These are phyloP conservation scores for Cyclotella cryptica DNA, from an alignment of 108 stramenopile species.

Conservation along the genomic window DNA sequence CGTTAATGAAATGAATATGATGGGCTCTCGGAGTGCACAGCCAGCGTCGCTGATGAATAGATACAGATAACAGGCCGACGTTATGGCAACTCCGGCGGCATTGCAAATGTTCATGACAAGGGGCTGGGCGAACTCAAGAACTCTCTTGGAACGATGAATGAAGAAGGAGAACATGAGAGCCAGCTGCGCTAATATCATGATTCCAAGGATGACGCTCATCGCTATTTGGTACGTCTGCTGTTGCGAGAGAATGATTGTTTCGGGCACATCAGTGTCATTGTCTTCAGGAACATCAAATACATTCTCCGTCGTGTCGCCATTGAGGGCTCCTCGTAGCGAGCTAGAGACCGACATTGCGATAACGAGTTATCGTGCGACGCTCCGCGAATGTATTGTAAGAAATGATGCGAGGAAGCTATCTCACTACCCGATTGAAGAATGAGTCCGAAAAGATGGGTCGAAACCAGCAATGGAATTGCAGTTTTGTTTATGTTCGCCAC, in stretches of 20 bases:
- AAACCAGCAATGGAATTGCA: too few species aligned
- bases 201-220: constrained; percentile 24
- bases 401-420: too few species aligned
- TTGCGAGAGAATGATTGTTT: constrained; percentile 22
- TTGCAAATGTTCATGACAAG: constrained; percentile 23
- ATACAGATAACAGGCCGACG: constrained; percentile 30
- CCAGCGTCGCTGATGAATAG: constrained; percentile 27
- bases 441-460: too few species aligned
- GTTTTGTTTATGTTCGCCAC: too few species aligned
- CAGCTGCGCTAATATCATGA: constrained; percentile 26
- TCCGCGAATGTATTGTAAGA: too few species aligned
- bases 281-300: too few species aligned
- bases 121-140: constrained; percentile 46
- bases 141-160: constrained; percentile 26
- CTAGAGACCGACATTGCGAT: too few species aligned
- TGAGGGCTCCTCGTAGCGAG: too few species aligned
- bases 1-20: constrained; percentile 36
- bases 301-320: too few species aligned
- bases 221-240: constrained; percentile 29
- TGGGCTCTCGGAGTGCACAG: constrained; percentile 30
- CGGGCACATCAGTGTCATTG: too few species aligned
- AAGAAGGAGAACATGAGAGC: constrained; percentile 19
- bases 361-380: too few species aligned
- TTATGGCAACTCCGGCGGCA: constrained; percentile 18
- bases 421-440: too few species aligned